Percentiles rank a stretch among this genome's conserved stretches.
phyloP scores from a whole-genome alignment of 2,329 filamentous ascomycete species.

The Phialemoniopsis sp. region DNA sequence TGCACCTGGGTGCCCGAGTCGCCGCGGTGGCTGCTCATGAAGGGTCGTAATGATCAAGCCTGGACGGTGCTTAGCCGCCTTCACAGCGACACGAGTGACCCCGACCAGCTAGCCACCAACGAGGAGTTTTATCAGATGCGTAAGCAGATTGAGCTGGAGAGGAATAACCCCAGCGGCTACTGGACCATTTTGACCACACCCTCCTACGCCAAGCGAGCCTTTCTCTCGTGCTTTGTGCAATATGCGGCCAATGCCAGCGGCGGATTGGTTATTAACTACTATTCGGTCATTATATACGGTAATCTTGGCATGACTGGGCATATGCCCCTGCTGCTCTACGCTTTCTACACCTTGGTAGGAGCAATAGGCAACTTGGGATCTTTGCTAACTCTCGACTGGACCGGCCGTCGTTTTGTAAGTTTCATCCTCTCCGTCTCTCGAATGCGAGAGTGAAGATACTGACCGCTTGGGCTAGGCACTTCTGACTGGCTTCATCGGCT shows the following conservation, averaged over 20 bases:
- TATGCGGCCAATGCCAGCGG: slow-evolving; percentile 5
- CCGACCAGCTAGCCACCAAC: slow-evolving; percentile 24
- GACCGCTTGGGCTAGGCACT: no score
- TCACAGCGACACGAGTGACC: slow-evolving; percentile 30
- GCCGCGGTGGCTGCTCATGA: slow-evolving; percentile 34
- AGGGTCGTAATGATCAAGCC: slow-evolving; percentile 30
- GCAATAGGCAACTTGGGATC: slow-evolving; percentile 1
- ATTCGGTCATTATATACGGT: slow-evolving; percentile 3
- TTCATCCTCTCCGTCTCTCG: neutral
- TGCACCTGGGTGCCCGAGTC: slow-evolving; percentile 32
- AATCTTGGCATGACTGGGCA: slow-evolving; percentile 3
- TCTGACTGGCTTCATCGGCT: slow-evolving; percentile 1
- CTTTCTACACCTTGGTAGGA: slow-evolving; percentile 3
- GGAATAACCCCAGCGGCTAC: slow-evolving; percentile 18
- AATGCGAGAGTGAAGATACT: slow-evolving; percentile 3
- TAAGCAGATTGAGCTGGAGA: slow-evolving; percentile 35
- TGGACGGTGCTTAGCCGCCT: slow-evolving; percentile 30
- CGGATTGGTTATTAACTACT: slow-evolving; percentile 3
- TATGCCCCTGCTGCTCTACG: slow-evolving; percentile 7
- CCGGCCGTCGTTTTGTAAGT: no score
- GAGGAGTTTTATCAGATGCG: slow-evolving; percentile 38
- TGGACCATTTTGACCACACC: slow-evolving; percentile 32
- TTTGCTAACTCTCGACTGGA: no score
- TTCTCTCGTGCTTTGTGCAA: slow-evolving; percentile 22
- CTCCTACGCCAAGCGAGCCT: slow-evolving; percentile 30